Percentiles rank a stretch among this genome's conserved stretches.
Conservation (phyloP, 2,329 filamentous ascomycete genomes). For the Apiospora marii region DNA sequence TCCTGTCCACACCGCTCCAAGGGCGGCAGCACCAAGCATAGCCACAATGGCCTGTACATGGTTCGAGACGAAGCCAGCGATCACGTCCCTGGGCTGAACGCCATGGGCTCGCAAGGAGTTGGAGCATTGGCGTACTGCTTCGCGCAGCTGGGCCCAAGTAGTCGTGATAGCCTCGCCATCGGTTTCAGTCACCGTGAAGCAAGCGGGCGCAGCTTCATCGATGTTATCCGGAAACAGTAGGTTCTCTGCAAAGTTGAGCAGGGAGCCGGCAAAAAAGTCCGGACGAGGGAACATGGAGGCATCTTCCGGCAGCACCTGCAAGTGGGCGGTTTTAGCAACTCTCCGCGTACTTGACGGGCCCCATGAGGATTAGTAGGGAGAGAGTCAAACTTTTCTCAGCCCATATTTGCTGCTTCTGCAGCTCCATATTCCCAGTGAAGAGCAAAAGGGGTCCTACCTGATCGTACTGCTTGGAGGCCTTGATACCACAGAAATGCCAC, state of each 20-base stretch:
- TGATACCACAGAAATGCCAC: slow-evolving; percentile 84
- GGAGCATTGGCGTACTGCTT: slow-evolving; percentile 78
- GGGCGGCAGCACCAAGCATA: slow-evolving; percentile 81
- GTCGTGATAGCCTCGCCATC: slow-evolving; percentile 63
- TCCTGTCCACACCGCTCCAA: slow-evolving; percentile 92
- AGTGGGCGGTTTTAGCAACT: slow-evolving; percentile 27
- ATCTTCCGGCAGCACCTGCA: slow-evolving; percentile 71
- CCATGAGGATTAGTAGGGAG: neutral
- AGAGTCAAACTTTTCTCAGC: no score
- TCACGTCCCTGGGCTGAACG: slow-evolving; percentile 62
- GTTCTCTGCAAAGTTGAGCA: slow-evolving; percentile 94
- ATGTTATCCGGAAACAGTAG: slow-evolving; percentile 77
- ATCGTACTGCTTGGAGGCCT: slow-evolving; percentile 68
- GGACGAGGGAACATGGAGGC: slow-evolving; percentile 86
- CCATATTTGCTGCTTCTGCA: neutral
- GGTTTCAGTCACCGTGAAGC: slow-evolving; percentile 83
- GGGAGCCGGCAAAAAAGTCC: slow-evolving; percentile 80
- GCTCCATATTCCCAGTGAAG: neutral
- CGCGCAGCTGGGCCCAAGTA: slow-evolving; percentile 82
- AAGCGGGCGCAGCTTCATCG: slow-evolving; percentile 66
- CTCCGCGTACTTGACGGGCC: neutral
- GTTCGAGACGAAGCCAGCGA: slow-evolving; percentile 86
- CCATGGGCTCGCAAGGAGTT: slow-evolving; percentile 73
- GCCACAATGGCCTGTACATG: slow-evolving; percentile 87
- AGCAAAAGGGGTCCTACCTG: slow-evolving; percentile 54